phyloP scores from a whole-genome alignment of 805 yeast species.

The Pichia kluyveri region DNA sequence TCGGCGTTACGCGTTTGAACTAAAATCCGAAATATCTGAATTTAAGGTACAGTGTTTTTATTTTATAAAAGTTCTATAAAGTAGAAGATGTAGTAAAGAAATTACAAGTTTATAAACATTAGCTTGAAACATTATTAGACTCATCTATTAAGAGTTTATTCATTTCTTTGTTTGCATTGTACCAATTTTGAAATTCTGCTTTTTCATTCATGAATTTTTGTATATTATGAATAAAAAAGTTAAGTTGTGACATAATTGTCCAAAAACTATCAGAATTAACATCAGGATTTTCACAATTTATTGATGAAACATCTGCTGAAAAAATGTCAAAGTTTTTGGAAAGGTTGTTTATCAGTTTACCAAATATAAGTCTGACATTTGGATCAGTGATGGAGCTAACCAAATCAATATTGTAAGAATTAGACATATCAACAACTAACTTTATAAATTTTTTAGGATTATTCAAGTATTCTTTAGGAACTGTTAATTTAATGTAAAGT shows the following conservation, averaged over 20 bases:
- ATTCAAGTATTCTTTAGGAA: conserved; percentile 26
- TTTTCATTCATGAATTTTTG: conserved; percentile 25
- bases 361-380: conserved; percentile 22
- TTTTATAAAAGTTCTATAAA: too few species aligned
- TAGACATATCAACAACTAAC: conserved; percentile 26
- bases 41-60: too few species aligned
- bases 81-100: too few species aligned
- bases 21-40: too few species aligned
- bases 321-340: conserved; percentile 20
- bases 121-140: too few species aligned
- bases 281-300: not conserved
- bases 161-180: conserved; percentile 12
- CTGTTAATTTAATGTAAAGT: conserved; percentile 21
- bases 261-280: conserved; percentile 4
- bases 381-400: conserved; percentile 22
- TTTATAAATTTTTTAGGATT: conserved; percentile 19
- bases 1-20: too few species aligned
- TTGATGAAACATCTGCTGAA: conserved; percentile 15
- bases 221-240: conserved; percentile 24
- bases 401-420: conserved; percentile 18
- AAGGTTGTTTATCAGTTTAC: conserved; percentile 24
- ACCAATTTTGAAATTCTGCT: conserved; percentile 22
- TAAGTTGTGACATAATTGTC: conserved; percentile 26
- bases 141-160: conserved; percentile 2
- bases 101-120: too few species aligned